Base-by-base conservation (phyloP, 2,329 filamentous ascomycete species). In the Blumeria hordei region DNA sequence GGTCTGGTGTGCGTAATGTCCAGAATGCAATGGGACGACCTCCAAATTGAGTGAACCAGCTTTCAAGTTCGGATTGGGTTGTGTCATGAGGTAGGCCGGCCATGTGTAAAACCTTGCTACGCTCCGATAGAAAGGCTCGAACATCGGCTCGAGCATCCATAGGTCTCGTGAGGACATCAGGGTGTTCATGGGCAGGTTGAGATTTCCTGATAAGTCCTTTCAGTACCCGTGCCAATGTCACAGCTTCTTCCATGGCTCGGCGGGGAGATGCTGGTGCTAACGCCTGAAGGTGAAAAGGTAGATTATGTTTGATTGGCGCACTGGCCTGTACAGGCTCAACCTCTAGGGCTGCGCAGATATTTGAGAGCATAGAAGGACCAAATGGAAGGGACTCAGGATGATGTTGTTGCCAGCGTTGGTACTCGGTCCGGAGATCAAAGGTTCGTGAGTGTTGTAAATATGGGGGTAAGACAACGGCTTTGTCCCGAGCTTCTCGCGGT, bases 41-140 rank as follows among this genome's bases (percentile, higher is more conserved):
- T 60, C 92, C 92, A 66, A 94, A 98, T 69, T 98, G 92, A 34
- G 92, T 98, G 67, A 96, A 98, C 92, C 92, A 98, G 71, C 88
- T 95, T 72, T 98, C 92, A 28, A 98, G 77, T 71, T 98, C 92
- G 3, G 90, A 96, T 71, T 98, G 92, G 1, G 92, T 98, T 37
- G 92, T 98, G 64, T 98, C 92, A 67, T 98, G 92, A 47, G 92
- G 92, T 54, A 98, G 76, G 52, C 92, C 92, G 64, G 88, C 94
- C 81, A 98, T 90, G 69, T 98, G 92, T 55, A 98, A 78, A 41
- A 98, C 90, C 71, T 98, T 98, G 74, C 88, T 95, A 58, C 92
- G 81, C 71, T 98, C 92, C 1, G 87, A 87, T 56, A 98, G 73
- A 71, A 98, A 98, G 54, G 92, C 92, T 62, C 92, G 80, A 47